These are phyloP conservation scores for Edaphochlamys debaryana DNA, from an alignment of 139 green algal genomes.

Conservation along the genomic window DNA sequence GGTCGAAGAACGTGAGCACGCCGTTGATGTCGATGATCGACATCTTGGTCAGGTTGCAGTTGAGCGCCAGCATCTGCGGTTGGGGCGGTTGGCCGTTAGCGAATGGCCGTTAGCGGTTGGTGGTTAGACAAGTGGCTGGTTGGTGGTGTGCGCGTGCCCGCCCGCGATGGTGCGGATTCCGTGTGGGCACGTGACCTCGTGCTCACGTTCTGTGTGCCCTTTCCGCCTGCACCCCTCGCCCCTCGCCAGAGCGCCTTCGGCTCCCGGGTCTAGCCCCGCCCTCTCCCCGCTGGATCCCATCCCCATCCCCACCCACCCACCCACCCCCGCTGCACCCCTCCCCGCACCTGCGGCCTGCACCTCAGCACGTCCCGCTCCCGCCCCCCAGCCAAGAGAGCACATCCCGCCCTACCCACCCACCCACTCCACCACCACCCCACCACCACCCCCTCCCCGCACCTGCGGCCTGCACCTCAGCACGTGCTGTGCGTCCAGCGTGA, in stretches of 20 bases:
- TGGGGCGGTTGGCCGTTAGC: neutral
- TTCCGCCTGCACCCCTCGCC: too few relatives aligned
- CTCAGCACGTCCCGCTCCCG: neutral
- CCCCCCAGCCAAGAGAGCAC: too few relatives aligned
- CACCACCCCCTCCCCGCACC: neutral
- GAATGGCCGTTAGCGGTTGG: neutral
- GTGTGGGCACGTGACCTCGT: too few relatives aligned
- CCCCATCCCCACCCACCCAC: too few relatives aligned
- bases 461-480: slow-evolving; percentile 67
- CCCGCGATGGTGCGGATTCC: too few relatives aligned
- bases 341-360: neutral
- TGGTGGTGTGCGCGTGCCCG: too few relatives aligned
- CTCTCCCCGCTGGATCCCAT: too few relatives aligned
- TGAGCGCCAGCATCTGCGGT: slow-evolving; percentile 69
- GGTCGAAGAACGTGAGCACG: slow-evolving; percentile 77
- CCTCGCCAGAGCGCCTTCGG: too few relatives aligned
- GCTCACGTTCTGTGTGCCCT: too few relatives aligned
- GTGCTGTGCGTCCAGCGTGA: slow-evolving; percentile 63
- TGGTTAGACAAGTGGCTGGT: too few relatives aligned
- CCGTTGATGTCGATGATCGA: slow-evolving; percentile 82
- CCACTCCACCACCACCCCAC: neutral
- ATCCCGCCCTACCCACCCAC: too few relatives aligned
- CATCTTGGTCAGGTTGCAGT: slow-evolving; percentile 78
- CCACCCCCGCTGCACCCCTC: neutral
- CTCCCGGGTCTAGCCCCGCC: too few relatives aligned